Percentiles rank a stretch among this genome's conserved stretches.
Evolutionary conservation across 2,329 filamentous ascomycete species (phyloP).

Genomic region (Calonectria pseudoreteaudii): DNA sequence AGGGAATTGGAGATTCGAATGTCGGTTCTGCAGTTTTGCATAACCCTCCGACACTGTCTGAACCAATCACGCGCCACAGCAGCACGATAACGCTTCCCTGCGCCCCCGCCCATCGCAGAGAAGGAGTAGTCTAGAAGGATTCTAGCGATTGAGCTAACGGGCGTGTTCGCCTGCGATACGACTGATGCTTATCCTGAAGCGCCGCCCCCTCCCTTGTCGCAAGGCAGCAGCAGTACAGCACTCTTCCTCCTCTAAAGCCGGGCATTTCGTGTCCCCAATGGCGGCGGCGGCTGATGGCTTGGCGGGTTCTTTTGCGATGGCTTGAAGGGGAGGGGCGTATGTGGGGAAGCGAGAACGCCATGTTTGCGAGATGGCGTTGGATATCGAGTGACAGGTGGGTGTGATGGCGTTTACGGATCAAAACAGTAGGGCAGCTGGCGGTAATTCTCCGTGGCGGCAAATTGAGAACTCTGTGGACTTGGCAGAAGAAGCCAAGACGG

Average conservation of each 20-base stretch:
- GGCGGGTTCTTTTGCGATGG: slow-evolving; percentile 4
- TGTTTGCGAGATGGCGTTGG: neutral
- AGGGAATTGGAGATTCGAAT: slow-evolving; percentile 8
- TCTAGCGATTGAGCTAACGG: slow-evolving; percentile 32
- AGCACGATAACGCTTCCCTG: slow-evolving; percentile 9
- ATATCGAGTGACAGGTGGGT: neutral
- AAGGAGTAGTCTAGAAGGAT: slow-evolving; percentile 39
- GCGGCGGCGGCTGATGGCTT: neutral
- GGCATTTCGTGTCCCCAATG: neutral
- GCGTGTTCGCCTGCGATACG: neutral
- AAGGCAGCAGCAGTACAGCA: neutral
- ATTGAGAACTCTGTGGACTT: slow-evolving; percentile 14
- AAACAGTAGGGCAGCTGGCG: slow-evolving; percentile 2
- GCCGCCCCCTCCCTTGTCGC: neutral
- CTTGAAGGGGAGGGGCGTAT: slow-evolving; percentile 2
- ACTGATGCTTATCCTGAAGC: neutral
- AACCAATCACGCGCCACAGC: slow-evolving; percentile 26
- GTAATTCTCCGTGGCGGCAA: neutral
- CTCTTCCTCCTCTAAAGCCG: neutral
- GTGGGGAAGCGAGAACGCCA: slow-evolving; percentile 17
- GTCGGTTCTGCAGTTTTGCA: slow-evolving; percentile 14
- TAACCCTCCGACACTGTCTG: neutral
- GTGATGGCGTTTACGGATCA: neutral
- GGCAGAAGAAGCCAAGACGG: slow-evolving; percentile 40
- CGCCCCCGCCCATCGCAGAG: slow-evolving; percentile 3